Conservation (phyloP, 2,329 filamentous ascomycete genomes). For the Fusarium citri region DNA sequence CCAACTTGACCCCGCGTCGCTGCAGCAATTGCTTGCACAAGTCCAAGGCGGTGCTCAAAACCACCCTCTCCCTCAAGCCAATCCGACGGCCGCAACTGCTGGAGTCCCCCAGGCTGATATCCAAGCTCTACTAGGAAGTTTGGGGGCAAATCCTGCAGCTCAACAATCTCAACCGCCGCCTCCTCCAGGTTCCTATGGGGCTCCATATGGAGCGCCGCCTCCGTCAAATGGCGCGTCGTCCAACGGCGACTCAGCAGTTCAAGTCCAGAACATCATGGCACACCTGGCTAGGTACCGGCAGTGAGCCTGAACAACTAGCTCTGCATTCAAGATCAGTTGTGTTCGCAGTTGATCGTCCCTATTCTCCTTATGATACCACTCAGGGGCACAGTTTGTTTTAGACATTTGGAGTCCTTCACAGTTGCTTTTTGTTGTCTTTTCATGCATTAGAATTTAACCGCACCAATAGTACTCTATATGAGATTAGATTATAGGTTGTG, state of each 20-base stretch:
- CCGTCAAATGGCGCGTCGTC: conserved; percentile 45
- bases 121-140: conserved; percentile 59
- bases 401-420: conserved; percentile 19
- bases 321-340: not conserved
- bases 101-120: conserved; percentile 55
- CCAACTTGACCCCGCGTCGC: conserved; percentile 73
- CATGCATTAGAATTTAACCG: conserved; percentile 29
- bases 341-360: conserved; percentile 12
- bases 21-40: conserved; percentile 77
- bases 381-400: conserved; percentile 26
- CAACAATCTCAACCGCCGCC: conserved; percentile 38
- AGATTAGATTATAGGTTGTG: conserved; percentile 19
- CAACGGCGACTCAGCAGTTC: conserved; percentile 57
- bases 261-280: conserved; percentile 80
- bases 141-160: conserved; percentile 47
- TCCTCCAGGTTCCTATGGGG: conserved; percentile 42
- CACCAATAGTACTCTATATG: conserved; percentile 8
- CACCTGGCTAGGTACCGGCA: conserved; percentile 75
- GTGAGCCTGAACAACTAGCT: conserved; percentile 43
- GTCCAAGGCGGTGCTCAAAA: conserved; percentile 54
- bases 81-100: conserved; percentile 38
- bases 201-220: conserved; percentile 48
- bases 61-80: conserved; percentile 25
- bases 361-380: conserved; percentile 32
- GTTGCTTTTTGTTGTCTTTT: conserved; percentile 6